phyloP scores from a whole-genome alignment of 2,329 filamentous ascomycete genomes.

The Ophidiomyces ophidiicola region DNA sequence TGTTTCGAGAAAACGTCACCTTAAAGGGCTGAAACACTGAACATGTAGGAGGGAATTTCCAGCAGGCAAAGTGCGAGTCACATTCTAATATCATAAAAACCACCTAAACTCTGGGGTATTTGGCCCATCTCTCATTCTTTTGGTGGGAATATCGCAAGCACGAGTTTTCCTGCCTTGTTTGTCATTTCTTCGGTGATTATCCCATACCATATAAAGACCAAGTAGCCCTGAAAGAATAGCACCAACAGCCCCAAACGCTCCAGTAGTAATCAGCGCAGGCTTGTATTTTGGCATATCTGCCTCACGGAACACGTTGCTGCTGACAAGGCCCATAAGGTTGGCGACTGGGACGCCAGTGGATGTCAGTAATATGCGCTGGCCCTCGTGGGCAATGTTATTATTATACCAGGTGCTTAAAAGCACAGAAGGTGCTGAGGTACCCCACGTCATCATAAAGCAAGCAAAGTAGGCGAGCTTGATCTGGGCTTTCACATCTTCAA shows the following conservation, averaged over 20 bases:
- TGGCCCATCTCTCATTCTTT: slow-evolving; percentile 44
- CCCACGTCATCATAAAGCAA: slow-evolving; percentile 74
- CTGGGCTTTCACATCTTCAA: slow-evolving; percentile 49
- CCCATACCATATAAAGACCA: slow-evolving; percentile 51
- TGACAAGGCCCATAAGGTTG: slow-evolving; percentile 63
- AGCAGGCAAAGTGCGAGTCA: background rate
- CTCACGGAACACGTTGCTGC: slow-evolving; percentile 54
- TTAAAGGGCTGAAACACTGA: no score
- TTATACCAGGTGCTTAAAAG: slow-evolving; percentile 62
- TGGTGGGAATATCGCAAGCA: slow-evolving; percentile 47
- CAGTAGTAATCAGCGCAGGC: slow-evolving; percentile 53
- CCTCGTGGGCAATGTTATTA: slow-evolving; percentile 71
- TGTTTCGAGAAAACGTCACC: no score
- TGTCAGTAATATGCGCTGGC: slow-evolving; percentile 56
- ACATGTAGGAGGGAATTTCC: no score
- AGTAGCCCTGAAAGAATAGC: slow-evolving; percentile 44
- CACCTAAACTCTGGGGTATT: slow-evolving; percentile 44
- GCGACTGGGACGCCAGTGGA: slow-evolving; percentile 61
- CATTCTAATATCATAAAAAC: slow-evolving; percentile 41
- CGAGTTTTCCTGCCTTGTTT: slow-evolving; percentile 44
- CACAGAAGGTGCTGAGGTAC: slow-evolving; percentile 61
- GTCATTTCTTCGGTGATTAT: slow-evolving; percentile 50
- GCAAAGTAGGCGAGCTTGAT: slow-evolving; percentile 58
- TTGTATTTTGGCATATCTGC: slow-evolving; percentile 55
- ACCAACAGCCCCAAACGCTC: slow-evolving; percentile 50